Base-by-base conservation (phyloP, 768 basidiomycete species). In the Mrakia gelida region DNA sequence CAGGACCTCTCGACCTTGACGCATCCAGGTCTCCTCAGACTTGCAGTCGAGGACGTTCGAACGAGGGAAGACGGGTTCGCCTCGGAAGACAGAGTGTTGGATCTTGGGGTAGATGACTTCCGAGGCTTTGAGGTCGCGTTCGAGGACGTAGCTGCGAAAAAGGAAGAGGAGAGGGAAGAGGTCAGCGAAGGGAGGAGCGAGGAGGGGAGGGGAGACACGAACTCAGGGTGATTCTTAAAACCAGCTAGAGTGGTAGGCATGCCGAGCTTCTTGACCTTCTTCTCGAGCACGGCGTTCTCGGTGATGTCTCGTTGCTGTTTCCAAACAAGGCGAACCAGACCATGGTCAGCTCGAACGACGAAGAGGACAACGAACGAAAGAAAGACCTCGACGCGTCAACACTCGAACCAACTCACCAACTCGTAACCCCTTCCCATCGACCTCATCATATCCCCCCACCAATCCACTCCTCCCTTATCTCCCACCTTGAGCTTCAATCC, bases 141-240 rank as follows among this genome's bases (percentile, higher is more conserved):
- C 87, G 43, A 98, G 89, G 26, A 91, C 91, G 83, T 93, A 95
- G 81, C 93, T 93, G 28, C 2, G 34, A 77, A 38, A 8, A 38
- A 8, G 8, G 32, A n/a, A 18, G 23, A 54, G 41, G 63, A 52
- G 41, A 71, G 10, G 28, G 11, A 30, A 32, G 28, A 56, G 6
- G n/a, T 72, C 34, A 73, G 72, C 11, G 28, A 4, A 23, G 26
- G 54, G 13, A 43, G 38, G 34, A 38, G 5, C 6, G 34, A 41
- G 18, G 38, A 34, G 2, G 38, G 11, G 23, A 21, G 13, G n/a
- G 9, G n/a, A 10, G 23, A 84, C n/a, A n/a, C 90, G 72, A 81
- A 96, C 91, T 96, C 82, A 7, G 95, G 94, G 85, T 99, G 97
- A 81, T 93, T 91, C 84, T 98, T 98, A 89, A 98, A 98, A 2